Base-by-base conservation (phyloP, 1,284 basidiomycete genomes). In the Peniophora sp. region DNA sequence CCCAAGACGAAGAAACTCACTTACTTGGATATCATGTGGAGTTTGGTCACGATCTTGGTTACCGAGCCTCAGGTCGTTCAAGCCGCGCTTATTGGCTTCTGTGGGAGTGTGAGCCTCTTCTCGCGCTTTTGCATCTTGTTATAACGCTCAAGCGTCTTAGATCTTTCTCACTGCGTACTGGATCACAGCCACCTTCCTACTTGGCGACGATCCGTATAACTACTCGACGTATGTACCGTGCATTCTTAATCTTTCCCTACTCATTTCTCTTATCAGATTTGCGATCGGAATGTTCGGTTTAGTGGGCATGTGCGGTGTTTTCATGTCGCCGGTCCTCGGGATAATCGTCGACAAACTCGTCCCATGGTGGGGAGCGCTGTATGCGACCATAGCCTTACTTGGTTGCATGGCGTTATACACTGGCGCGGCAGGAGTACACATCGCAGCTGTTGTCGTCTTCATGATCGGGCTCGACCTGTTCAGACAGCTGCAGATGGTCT, bases 221-320 rank as follows among this genome's bases (percentile, higher is more conserved):
- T 41, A 41, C 20, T 41, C 39, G n/a, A 41, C 39, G 39, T 41
- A 16, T 9, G 39, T 41, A 9, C 20, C 20, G 9, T 36, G 35
- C 35, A n/a, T 22, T 9, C 16, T 41, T n/a, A n/a, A n/a, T 8
- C 39, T n/a, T 22, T 32, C 27, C 5, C 6, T 20, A 16, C 19
- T 20, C 12, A 25, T 25, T n/a, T n/a, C 17, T 14, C 20, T 12
- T 32, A 12, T 32, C 34, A 74, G 71, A 0, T 59, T 80, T 32
- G 61, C 70, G 10, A 80, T 78, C 47, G 78, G 79, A n/a, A 64
- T 82, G 2, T 78, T 81, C 56, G 78, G 78, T 9, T 66, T 80
- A 2, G 63, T 81, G 2, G 80, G 80, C 5, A 65, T 77, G 39
- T 58, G 73, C 19, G 69, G 68, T 25, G 74, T 79, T 12, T 56